These are phyloP conservation scores for Hymenoscyphus scutula DNA, from an alignment of 2,329 filamentous ascomycete genomes.

Conservation along the genomic window DNA sequence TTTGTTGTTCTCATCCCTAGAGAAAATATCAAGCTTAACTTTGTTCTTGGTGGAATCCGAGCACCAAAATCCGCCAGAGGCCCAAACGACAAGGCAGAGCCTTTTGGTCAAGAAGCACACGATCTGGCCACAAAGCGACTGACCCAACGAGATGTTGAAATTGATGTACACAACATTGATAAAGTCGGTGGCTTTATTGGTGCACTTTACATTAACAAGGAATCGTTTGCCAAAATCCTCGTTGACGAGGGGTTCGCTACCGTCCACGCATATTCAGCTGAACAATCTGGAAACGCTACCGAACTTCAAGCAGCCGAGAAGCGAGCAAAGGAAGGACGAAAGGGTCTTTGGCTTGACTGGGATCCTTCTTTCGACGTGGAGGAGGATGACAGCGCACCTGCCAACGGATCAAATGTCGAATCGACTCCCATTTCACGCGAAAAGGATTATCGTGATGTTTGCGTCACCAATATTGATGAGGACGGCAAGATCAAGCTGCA, in stretches of 20 bases:
- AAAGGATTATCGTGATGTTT: constrained; percentile 89
- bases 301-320: constrained; percentile 87
- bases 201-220: constrained; percentile 86
- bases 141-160: constrained; percentile 92
- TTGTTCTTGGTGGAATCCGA: constrained; percentile 90
- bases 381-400: constrained; percentile 47
- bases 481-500: constrained; percentile 86
- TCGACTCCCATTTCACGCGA: constrained; percentile 55
- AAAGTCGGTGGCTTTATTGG: constrained; percentile 98
- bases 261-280: constrained; percentile 92
- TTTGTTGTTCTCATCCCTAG: constrained; percentile 91
- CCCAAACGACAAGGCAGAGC: constrained; percentile 78
- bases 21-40: constrained; percentile 90
- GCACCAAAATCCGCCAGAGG: constrained; percentile 81
- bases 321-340: constrained; percentile 82
- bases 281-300: constrained; percentile 85
- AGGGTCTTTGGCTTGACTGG: constrained; percentile 91
- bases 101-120: constrained; percentile 91
- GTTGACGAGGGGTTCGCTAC: constrained; percentile 92
- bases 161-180: constrained; percentile 92
- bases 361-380: constrained; percentile 81
- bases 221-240: constrained; percentile 90
- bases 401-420: constrained; percentile 53
- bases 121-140: constrained; percentile 86
- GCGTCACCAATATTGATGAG: constrained; percentile 85